Evolutionary conservation across 768 basidiomycete genomes (phyloP), one percentile per base, ranked within the genome.

Genomic region (Daedalea quercina): DNA sequence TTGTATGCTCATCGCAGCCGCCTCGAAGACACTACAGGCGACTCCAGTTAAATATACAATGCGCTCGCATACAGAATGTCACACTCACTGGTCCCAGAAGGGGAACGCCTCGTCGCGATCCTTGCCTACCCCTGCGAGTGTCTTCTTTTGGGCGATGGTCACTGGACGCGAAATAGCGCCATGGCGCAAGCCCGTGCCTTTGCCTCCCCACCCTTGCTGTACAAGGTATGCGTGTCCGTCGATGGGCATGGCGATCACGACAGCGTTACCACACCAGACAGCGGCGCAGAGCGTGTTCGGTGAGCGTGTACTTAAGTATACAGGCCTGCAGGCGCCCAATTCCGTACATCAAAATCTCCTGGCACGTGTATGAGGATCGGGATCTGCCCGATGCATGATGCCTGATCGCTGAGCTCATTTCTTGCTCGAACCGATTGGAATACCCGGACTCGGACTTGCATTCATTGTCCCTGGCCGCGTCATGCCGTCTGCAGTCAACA

Each of bases 31-130:
- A 62, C 90, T 93, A 58, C 12, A 31, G 15, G 28, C 11, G 11
- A 34, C 13, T 34, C 2, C 19, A 11, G 15, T n/a, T 17, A 24
- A 20, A 48, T 26, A 47, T 15, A n/a, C 44, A 8, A 33, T 43
- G 37, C 26, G 23, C 20, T 46, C 28, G 23, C 37, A 17, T 41
- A 42, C 13, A 20, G 19, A 12, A 24, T 19, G 22, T 11, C n/a
- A 44, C 44, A 78, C 90, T 69, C 61, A 95, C 93, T 96, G 92
- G 67, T 97, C 94, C 94, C 94, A 97, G 78, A 97, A 97, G 47
- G 94, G 93, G 65, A 94, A 93, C 0, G 92, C 91, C 60, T 94
- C 93, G 63, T 95, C 94, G 58, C 93, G 79, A 67, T 97, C 91
- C 66, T 92, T 94, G 52, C 94, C 94, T 53, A 97, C 68, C 1